phyloP scores from a whole-genome alignment of 495 filamentous ascomycete species.

The Penicillium taxi region DNA sequence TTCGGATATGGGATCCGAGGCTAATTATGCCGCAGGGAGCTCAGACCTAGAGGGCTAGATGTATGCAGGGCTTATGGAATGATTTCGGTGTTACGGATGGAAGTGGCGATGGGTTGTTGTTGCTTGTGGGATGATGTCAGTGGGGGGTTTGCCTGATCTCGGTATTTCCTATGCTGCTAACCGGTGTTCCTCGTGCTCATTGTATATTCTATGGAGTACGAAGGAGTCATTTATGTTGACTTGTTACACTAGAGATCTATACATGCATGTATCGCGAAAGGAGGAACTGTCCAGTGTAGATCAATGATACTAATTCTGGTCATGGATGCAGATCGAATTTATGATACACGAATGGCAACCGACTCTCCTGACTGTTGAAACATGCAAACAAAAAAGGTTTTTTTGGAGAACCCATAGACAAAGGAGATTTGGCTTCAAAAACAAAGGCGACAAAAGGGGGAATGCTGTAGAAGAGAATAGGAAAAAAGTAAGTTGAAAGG shows the following conservation, averaged over 20 bases:
- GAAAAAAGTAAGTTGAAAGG: slow-evolving; percentile 7
- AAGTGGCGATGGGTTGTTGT: slow-evolving; percentile 1
- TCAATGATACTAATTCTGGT: slow-evolving; percentile 22
- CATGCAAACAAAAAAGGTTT: slow-evolving; percentile 9
- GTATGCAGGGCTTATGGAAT: too few species aligned
- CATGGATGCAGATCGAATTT: slow-evolving; percentile 28
- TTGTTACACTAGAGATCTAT: too few species aligned
- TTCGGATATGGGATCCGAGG: too few species aligned
- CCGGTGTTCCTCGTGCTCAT: too few species aligned
- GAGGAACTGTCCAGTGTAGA: too few species aligned
- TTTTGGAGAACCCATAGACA: slow-evolving; percentile 23
- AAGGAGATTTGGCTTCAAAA: slow-evolving; percentile 26
- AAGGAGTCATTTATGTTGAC: too few species aligned
- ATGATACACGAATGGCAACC: slow-evolving; percentile 31
- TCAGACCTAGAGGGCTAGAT: too few species aligned
- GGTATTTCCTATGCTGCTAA: too few species aligned
- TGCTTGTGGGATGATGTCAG: slow-evolving; percentile 34
- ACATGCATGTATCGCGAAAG: too few species aligned
- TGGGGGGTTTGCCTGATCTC: slow-evolving; percentile 15
- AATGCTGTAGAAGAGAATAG: slow-evolving; percentile 15
- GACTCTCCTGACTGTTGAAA: slow-evolving; percentile 17
- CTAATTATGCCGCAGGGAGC: too few species aligned
- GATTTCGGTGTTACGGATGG: too few species aligned
- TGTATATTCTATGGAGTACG: too few species aligned
- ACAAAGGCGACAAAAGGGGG: slow-evolving; percentile 15